Conservation (phyloP, 306 rosid species). For the Citrullus mucosospermus region DNA sequence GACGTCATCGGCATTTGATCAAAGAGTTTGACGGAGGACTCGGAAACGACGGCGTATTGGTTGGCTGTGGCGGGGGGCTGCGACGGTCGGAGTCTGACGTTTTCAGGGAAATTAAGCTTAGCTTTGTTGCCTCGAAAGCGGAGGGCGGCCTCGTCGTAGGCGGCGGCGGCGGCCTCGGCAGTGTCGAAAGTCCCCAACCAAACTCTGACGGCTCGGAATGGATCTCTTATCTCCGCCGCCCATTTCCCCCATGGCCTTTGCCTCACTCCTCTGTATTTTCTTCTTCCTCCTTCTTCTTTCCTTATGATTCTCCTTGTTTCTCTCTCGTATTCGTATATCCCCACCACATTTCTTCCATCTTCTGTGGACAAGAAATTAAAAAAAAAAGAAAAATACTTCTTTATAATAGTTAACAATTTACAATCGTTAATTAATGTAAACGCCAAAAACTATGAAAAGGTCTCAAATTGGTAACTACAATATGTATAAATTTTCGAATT, state of each 20-base stretch:
- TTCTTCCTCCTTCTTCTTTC: constrained; percentile 11
- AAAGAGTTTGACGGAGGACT: neutral
- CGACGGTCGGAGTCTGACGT: constrained; percentile 22
- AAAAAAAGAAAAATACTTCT: too few relatives aligned
- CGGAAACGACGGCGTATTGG: neutral
- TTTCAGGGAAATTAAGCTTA: constrained; percentile 59
- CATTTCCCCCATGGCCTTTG: constrained; percentile 71
- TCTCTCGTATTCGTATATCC: constrained; percentile 26
- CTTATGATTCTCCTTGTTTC: neutral
- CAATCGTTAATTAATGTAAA: too few relatives aligned
- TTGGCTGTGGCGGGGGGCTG: neutral
- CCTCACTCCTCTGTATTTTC: constrained; percentile 63
- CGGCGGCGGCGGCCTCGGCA: constrained; percentile 42
- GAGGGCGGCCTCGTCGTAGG: constrained; percentile 51
- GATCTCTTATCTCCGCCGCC: constrained; percentile 68
- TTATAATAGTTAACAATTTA: too few relatives aligned
- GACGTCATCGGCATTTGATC: constrained; percentile 17
- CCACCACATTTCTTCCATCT: neutral
- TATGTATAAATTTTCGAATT: too few relatives aligned
- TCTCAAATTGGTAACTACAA: too few relatives aligned
- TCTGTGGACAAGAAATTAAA: neutral
- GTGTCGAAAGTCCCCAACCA: constrained; percentile 58
- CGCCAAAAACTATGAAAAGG: too few relatives aligned
- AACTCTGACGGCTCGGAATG: constrained; percentile 42
- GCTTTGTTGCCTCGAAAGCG: constrained; percentile 56